A percentile compares a stretch with the other conserved stretches of the same genome.
Conservation (phyloP, 2,329 filamentous ascomycete species). For the Botrytis fragariae region DNA sequence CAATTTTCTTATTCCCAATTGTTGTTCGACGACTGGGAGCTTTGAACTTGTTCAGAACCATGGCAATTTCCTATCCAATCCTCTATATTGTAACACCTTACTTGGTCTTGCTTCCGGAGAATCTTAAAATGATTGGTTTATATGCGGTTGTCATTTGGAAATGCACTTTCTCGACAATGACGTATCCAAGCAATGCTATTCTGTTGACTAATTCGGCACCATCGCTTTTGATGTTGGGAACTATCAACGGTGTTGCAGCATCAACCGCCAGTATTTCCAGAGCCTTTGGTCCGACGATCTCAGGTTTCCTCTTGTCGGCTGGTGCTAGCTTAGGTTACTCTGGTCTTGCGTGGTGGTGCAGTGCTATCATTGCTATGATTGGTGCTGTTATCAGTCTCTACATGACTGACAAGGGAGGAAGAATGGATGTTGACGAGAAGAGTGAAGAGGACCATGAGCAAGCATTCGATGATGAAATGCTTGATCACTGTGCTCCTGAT, state of each 20-base stretch:
- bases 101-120: constrained; percentile 75
- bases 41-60: constrained; percentile 76
- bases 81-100: constrained; percentile 89
- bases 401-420: constrained; percentile 59
- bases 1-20: constrained; percentile 74
- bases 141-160: constrained; percentile 83
- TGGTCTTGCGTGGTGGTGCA: constrained; percentile 91
- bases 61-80: constrained; percentile 79
- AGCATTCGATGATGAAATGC: constrained; percentile 32
- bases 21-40: constrained; percentile 74
- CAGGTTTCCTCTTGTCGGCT: constrained; percentile 77
- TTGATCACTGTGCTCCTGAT: constrained; percentile 32
- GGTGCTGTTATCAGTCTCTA: constrained; percentile 74
- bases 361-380: constrained; percentile 69
- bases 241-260: constrained; percentile 87
- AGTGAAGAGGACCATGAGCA: constrained; percentile 33
- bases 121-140: constrained; percentile 69
- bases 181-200: constrained; percentile 87
- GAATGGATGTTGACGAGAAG: constrained; percentile 37
- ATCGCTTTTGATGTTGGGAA: constrained; percentile 79
- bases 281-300: constrained; percentile 84
- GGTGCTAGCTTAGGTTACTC: constrained; percentile 80
- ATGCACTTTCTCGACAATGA: constrained; percentile 86
- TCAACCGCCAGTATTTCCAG: constrained; percentile 87
- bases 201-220: constrained; percentile 86